These are phyloP conservation scores for Coccinonectria pachysandricola DNA, from an alignment of 2,329 filamentous ascomycete genomes.

Conservation along the genomic window DNA sequence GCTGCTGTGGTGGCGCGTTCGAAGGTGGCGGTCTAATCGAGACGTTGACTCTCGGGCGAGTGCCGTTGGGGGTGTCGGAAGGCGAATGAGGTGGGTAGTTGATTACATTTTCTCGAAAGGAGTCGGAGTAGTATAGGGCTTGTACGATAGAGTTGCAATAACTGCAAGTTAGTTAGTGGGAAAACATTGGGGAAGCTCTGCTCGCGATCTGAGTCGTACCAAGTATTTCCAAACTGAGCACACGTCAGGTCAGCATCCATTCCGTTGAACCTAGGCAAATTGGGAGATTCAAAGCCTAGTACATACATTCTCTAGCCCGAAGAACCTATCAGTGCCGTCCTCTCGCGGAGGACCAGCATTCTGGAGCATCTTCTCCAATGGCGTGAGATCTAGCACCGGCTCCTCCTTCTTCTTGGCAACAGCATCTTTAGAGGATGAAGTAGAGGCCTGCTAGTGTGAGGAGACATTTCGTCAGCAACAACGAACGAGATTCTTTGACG, in stretches of 20 bases:
- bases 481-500: too few relatives aligned
- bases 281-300: constrained; percentile 5
- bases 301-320: constrained; percentile 93
- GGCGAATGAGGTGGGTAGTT: constrained; percentile 72
- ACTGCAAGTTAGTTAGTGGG: constrained; percentile 37
- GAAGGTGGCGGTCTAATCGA: constrained; percentile 48
- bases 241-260: constrained; percentile 21
- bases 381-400: constrained; percentile 46
- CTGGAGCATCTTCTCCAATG: constrained; percentile 64
- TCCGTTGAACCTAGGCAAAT: too few relatives aligned
- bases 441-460: constrained; percentile 31
- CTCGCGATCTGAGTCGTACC: constrained; percentile 45
- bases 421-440: constrained; percentile 34
- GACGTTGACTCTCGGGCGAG: constrained; percentile 45
- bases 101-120: constrained; percentile 89
- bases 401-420: constrained; percentile 47
- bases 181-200: constrained; percentile 1
- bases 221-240: constrained; percentile 86
- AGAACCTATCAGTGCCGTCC: constrained; percentile 96
- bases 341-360: constrained; percentile 69
- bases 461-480: constrained; percentile 24
- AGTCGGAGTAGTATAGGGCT: constrained; percentile 88
- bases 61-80: constrained; percentile 56
- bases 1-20: constrained; percentile 26
- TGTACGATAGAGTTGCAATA: constrained; percentile 99